Evolutionary conservation across 208 protist genomes (phyloP), one percentile per base, ranked within the genome.

Genomic region (Kentomonas sorsogonicus): DNA sequence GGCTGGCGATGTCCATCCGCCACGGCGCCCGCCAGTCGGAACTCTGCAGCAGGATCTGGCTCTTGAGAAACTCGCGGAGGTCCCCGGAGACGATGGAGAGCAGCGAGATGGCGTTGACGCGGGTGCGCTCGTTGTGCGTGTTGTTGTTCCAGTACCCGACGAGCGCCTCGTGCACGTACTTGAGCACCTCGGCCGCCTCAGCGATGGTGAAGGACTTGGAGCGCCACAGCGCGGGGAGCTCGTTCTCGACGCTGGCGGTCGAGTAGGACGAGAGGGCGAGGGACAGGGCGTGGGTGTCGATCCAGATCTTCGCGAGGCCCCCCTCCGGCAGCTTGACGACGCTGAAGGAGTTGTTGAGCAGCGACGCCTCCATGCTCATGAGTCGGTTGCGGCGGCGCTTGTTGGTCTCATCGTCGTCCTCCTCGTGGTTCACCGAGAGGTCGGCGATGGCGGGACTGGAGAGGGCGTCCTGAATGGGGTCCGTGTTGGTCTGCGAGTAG

Each of bases 81-180:
- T 95, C 89, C 6, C 79, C 84, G 0, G 81, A 86, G 25, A 93
- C 86, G 60, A 91, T 93, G 63, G 66, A 83, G 13, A 95, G 65
- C 23, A 95, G 73, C 26, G 86, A 80, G n/a, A 83, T 67, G 13
- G 77, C 74, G 58, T 90, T 84, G 15, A 77, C 60, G 53, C 84
- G 84, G 30, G 66, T 74, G 0, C 81, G 81, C 45, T 95, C 89
- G 20, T 66, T 84, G 40, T 64, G 63, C 25, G 44, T 56, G 20
- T 26, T 36, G 22, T 65, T 48, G 47, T 79, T 82, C 86, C 89
- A 95, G 71, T 83, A 95, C 10, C 61, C 58, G 10, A 36, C 23
- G 30, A 95, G 72, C 1, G 74, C 26, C 2, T 54, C 34, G 59
- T 92, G 70, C 26, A 93, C 89, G 47, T 76, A 54, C 27, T 78